A percentile compares a stretch with the other conserved stretches of the same genome.
Evolutionary conservation across 208 protist species (phyloP).

Genomic region (Balamuthia mandrillaris): DNA sequence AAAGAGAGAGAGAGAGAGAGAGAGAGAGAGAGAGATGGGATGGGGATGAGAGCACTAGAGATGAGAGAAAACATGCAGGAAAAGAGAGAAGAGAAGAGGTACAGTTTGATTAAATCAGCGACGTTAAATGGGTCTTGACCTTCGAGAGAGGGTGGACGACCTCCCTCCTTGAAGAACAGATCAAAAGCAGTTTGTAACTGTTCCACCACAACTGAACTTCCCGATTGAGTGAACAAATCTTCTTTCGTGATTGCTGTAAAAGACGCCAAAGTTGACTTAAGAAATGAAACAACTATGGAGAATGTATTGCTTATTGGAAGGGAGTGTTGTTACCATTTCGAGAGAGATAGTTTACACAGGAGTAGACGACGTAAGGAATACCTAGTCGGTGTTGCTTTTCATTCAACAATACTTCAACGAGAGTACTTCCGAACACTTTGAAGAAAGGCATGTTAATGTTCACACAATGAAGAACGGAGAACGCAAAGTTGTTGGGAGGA

Average conservation of each 20-base stretch:
- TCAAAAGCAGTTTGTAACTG: not conserved
- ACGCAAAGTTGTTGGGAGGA: not conserved
- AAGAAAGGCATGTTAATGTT: not conserved
- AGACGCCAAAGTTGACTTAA: not conserved
- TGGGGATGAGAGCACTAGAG: too few species aligned
- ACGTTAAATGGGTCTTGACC: not conserved
- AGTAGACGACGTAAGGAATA: conserved; percentile 6
- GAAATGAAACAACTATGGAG: not conserved
- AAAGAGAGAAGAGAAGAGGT: too few species aligned
- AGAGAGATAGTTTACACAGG: conserved; percentile 13
- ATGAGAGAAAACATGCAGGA: too few species aligned
- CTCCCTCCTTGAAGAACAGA: not conserved
- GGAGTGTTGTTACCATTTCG: not conserved
- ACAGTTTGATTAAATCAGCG: conserved; percentile 20
- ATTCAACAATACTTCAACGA: not conserved
- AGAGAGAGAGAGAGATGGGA: not conserved
- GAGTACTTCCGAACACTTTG: not conserved
- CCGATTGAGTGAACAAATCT: conserved; percentile 29
- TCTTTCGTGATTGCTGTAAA: not conserved
- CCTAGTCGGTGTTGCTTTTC: conserved; percentile 10
- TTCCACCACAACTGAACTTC: not conserved
- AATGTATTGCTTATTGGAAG: not conserved
- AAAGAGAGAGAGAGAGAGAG: not conserved
- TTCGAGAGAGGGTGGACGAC: not conserved
- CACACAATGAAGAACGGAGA: too few species aligned